These are phyloP conservation scores for Gaultheria prostrata DNA, from an alignment of 148 eudicot species.

Conservation along the genomic window DNA sequence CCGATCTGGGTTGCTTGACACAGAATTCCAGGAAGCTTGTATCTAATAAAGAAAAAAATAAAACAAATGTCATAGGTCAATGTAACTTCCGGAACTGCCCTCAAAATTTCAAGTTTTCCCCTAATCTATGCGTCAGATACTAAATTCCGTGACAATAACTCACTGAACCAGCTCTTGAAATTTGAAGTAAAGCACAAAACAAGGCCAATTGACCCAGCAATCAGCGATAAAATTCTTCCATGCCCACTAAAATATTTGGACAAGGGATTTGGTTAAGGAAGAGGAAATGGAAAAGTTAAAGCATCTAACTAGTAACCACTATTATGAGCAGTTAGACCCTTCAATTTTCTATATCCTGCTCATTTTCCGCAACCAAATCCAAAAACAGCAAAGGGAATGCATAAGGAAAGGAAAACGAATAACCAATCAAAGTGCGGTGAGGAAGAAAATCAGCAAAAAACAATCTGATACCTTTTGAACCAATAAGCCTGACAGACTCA, in stretches of 20 bases:
- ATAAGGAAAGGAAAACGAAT: not conserved
- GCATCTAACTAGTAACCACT: not conserved
- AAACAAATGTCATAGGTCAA: not conserved
- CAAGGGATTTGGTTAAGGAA: not conserved
- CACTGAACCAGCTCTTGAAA: not conserved
- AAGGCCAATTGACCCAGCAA: not conserved
- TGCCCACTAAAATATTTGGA: not conserved
- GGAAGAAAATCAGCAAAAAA: not conserved
- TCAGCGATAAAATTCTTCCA: not conserved
- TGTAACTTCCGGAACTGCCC: not conserved
- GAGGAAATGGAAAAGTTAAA: not conserved
- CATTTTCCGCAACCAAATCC: not conserved
- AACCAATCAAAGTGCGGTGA: not conserved
- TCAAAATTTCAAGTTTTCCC: not conserved
- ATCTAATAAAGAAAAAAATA: slow-evolving; percentile 37
- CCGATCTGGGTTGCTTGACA: slow-evolving; percentile 75
- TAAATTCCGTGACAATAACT: not conserved
- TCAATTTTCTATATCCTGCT: not conserved
- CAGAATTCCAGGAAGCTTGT: slow-evolving; percentile 94
- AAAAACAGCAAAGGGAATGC: not conserved
- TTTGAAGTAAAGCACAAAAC: not conserved
- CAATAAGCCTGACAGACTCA: slow-evolving; percentile 80
- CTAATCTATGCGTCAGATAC: not conserved
- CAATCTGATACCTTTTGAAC: slow-evolving; percentile 64
- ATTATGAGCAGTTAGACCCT: not conserved